Base-by-base conservation (phyloP, 306 rosid species). In the Cicer pinnatifidum region DNA sequence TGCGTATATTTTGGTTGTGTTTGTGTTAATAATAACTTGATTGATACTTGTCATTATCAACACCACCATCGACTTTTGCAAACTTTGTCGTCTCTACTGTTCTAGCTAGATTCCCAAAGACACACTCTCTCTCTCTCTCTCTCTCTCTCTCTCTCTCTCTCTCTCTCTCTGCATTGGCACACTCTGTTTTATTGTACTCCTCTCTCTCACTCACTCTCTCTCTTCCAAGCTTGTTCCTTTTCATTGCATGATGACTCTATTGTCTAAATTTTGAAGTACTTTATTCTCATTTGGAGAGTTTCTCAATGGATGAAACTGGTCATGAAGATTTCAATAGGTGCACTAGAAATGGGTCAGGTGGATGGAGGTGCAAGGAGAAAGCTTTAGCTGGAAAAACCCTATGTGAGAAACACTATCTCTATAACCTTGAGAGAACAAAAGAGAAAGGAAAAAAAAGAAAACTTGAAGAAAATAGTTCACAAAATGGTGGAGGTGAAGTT, bases 341-440 rank as follows among this genome's bases (percentile, higher is more conserved):
- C 38, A 45, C 1, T 6, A 75, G 80, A 66, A 76, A 5, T 0
- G 76, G 73, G 19, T 48, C 82, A 1, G 1, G 12, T 1, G 77
- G 69, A 17, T 80, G 84, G 84, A 51, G 82, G 79, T 83, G 86
- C 44, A 75, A 72, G 8, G 84, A 71, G 72, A 60, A 13, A 58
- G 86, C 82, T 39, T 2, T 71, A 41, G 12, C 4, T 15, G 84
- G 80, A 72, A 81, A 12, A 52, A 9, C 16, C 3, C 5, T 35
- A 0, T 81, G 81, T 43, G 67, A 77, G 63, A 78, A 45, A 28
- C 85, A 69, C 38, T 0, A 28, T 15, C 41, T 53, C 6, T 41
- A 68, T 17, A 1, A 0, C 1, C 4, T 8, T 0, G 60, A 48
- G 65, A 16, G 76, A 10, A 37, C 1, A 7, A 15, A 11, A 70